phyloP scores from a whole-genome alignment of 192 early-diverging fungal species.

The Thoreauomyces humboldtii region DNA sequence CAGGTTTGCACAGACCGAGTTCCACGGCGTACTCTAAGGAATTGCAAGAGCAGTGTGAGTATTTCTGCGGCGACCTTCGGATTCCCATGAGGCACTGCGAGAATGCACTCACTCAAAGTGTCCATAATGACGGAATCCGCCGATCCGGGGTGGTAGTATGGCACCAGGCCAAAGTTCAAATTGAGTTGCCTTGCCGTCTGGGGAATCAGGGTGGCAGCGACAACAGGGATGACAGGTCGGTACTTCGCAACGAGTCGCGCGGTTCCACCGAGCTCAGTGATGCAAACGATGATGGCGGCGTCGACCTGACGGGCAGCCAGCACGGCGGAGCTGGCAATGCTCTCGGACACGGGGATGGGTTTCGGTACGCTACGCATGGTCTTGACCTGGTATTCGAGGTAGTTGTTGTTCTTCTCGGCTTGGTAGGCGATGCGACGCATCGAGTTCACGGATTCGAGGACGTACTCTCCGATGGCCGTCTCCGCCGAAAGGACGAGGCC shows the following conservation, averaged over 20 bases:
- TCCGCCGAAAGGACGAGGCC: slow-evolving; percentile 59
- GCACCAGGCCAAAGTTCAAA: slow-evolving; percentile 51
- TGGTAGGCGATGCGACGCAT: slow-evolving; percentile 51
- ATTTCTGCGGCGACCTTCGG: not conserved
- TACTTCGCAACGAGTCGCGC: slow-evolving; percentile 59
- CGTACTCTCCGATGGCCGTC: slow-evolving; percentile 52
- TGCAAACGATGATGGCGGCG: slow-evolving; percentile 51
- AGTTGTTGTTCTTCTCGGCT: slow-evolving; percentile 60
- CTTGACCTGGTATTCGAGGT: slow-evolving; percentile 57
- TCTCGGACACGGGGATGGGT: slow-evolving; percentile 55
- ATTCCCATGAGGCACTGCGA: not conserved
- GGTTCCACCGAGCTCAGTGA: slow-evolving; percentile 54
- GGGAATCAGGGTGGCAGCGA: slow-evolving; percentile 49
- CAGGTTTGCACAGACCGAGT: slow-evolving; percentile 50
- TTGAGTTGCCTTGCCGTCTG: slow-evolving; percentile 55
- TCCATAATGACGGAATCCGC: slow-evolving; percentile 38
- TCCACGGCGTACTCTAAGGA: slow-evolving; percentile 46
- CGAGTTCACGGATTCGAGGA: slow-evolving; percentile 44
- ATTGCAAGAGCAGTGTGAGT: not conserved
- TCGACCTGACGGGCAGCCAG: slow-evolving; percentile 50
- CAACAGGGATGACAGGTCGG: slow-evolving; percentile 53
- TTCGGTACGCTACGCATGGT: slow-evolving; percentile 54
- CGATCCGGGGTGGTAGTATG: slow-evolving; percentile 45
- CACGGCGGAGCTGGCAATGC: slow-evolving; percentile 59
- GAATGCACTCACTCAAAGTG: slow-evolving; percentile 29